A percentile compares a stretch with the other conserved stretches of the same genome.
Conservation (phyloP, 2,329 filamentous ascomycete genomes). For the Exophiala aquamarina region DNA sequence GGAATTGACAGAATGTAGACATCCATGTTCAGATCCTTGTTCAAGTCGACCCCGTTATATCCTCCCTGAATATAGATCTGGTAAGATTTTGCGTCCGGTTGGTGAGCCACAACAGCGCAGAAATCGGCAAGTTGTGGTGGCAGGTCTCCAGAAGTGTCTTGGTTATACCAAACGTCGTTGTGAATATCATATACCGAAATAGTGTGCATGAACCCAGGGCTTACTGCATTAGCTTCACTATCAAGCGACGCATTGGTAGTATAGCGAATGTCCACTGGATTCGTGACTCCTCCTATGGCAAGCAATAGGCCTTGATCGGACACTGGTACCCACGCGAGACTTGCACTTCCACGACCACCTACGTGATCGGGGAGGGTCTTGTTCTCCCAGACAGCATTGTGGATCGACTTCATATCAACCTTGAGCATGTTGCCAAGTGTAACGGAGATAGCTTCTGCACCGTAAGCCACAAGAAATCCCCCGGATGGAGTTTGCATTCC, state of each 20-base stretch:
- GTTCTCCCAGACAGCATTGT: slow-evolving; percentile 56
- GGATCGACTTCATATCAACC: slow-evolving; percentile 57
- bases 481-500: slow-evolving; percentile 54
- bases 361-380: slow-evolving; percentile 50
- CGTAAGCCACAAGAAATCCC: slow-evolving; percentile 49
- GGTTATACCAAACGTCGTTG: slow-evolving; percentile 34
- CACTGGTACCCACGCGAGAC: slow-evolving; percentile 60
- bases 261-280: slow-evolving; percentile 7
- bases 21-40: slow-evolving; percentile 29
- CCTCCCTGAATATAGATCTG: slow-evolving; percentile 36
- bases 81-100: slow-evolving; percentile 35
- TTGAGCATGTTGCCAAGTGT: slow-evolving; percentile 59
- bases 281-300: slow-evolving; percentile 35
- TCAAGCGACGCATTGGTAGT: neutral
- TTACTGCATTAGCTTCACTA: neutral
- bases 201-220: slow-evolving; percentile 35
- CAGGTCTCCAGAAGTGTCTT: slow-evolving; percentile 39
- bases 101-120: slow-evolving; percentile 39
- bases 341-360: slow-evolving; percentile 59
- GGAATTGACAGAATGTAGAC: slow-evolving; percentile 34
- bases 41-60: slow-evolving; percentile 22
- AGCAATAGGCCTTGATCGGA: slow-evolving; percentile 36
- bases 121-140: slow-evolving; percentile 38
- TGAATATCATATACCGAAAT: slow-evolving; percentile 38
- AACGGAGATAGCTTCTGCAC: slow-evolving; percentile 39